Evolutionary conservation across 139 green algal genomes (phyloP), one percentile per base, ranked within the genome.

Genomic region (Astrephomene gubernaculifera): DNA sequence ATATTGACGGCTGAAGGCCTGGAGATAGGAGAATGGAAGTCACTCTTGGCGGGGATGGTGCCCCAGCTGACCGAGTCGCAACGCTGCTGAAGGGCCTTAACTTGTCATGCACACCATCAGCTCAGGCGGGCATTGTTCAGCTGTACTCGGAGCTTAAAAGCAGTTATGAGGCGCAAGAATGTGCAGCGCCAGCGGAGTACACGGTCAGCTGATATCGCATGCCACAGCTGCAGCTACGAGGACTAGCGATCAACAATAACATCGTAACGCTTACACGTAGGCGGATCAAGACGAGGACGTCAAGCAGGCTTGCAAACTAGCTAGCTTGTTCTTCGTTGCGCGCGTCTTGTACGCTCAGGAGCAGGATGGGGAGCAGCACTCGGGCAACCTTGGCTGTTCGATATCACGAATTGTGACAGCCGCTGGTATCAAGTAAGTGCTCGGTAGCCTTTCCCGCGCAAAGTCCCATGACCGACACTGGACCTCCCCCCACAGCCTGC

Each of bases 351-450:
- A 81, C 17, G 33, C 7, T 4, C 35, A 52, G 49, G 43, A 45
- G 33, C 41, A 54, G 12, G n/a, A 71, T 31, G 31, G 27, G 24
- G 8, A 54, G 2, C 17, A 5, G 72, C n/a, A 63, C 17, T 43
- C 39, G 7, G 24, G 27, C 9, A 70, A 53, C 7, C 25, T 41
- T 25, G 79, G 88, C 1, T 78, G 72, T 25, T 76, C 81, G 4
- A 83, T 90, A 57, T 85, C 81, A 31, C 61, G 81, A 17, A 82
- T 92, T 31, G 68, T 92, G 61, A 44, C 74, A 33, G 63, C 61
- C 0, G 64, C 60, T 19, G 53, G 69, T 33, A 88, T 79, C 49
- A 92, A 87, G 88, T 92, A 36, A 69, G 88, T 72, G 41, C 1
- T 27, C 1, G 9, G 10, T 8, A 25, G 38, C 68, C 17, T n/a